These are phyloP conservation scores for Colletotrichum neosansevieriae DNA, from an alignment of 2,329 filamentous ascomycete species.

Conservation along the genomic window DNA sequence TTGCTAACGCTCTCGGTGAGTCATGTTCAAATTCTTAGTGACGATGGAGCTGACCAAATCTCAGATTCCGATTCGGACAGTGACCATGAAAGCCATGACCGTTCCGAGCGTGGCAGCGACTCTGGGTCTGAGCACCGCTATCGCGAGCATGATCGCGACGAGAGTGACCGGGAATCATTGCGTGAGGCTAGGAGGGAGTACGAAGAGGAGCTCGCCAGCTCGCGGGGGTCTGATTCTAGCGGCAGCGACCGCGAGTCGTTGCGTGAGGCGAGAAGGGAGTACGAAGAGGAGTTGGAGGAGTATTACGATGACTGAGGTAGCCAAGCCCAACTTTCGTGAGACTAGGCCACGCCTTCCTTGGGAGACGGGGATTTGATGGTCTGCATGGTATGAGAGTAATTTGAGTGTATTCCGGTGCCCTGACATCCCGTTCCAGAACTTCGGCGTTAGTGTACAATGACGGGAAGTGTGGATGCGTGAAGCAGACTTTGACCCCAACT, in stretches of 20 bases:
- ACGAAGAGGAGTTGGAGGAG: conserved; percentile 57
- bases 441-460: too few species aligned
- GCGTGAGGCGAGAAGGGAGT: conserved; percentile 62
- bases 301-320: conserved; percentile 38
- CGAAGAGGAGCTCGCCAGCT: conserved; percentile 48
- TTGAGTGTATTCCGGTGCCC: too few species aligned
- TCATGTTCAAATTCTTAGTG: conserved; percentile 6
- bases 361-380: too few species aligned
- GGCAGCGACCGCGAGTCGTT: conserved; percentile 58
- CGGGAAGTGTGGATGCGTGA: too few species aligned
- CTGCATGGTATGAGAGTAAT: too few species aligned
- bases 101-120: conserved; percentile 19
- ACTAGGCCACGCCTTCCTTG: too few species aligned
- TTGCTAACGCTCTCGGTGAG: conserved; percentile 68
- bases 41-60: not conserved
- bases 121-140: conserved; percentile 37
- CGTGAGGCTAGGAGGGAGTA: conserved; percentile 46
- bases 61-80: conserved; percentile 24
- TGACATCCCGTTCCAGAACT: too few species aligned
- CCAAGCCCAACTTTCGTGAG: not conserved
- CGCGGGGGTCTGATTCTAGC: conserved; percentile 44
- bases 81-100: conserved; percentile 19
- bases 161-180: conserved; percentile 46
- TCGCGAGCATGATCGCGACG: conserved; percentile 15
- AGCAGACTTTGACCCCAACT: too few species aligned